Evolutionary conservation across 163 green algal species (phyloP), one percentile per base, ranked within the genome.

Genomic region (Scenedesmus sp.): DNA sequence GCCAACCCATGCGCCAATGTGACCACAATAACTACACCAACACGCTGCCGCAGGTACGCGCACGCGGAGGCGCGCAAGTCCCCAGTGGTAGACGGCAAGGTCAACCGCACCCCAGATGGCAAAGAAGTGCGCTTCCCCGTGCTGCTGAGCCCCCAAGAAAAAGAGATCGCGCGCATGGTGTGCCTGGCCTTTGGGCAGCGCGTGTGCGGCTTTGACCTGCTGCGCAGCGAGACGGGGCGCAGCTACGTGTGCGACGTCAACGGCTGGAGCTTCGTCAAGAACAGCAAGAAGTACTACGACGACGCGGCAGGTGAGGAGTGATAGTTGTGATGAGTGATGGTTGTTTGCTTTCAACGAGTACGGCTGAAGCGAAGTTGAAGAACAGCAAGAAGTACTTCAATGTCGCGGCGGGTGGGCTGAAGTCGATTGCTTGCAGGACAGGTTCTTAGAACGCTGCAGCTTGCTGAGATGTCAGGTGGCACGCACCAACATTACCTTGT

Each of bases 241-340:
- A 97, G 94, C 20, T 99, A 98, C 91, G 98, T 99, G 59, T 99
- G 98, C 92, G 98, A 99, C 90, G 98, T 99, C 60, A 99, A 99
- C 91, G 98, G 98, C 90, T 99, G 98, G 98, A 97, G 90, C 84
- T 99, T 99, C 89, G 98, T 99, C 2, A 99, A 99, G 94, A 99
- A 99, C 96, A 98, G 95, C n/a, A 95, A 98, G 87, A 99, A 99
- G 90, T 93, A 93, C 93, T 99, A 99, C 81, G 97, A 99, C 90
- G 97, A 99, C 87, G 94, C 97, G 0, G 95, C 97, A 13, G 94
- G 89, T 86, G n/a, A 62, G 62, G 1, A 2, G 20, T 34, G 56
- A 5, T 54, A 46, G 34, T 46, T 46, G 34, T 64, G 8, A 20
- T 23, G 8, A 18, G 6, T 46, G n/a, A 15, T 13, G 74, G n/a